Percentiles rank a stretch among this genome's conserved stretches.
Evolutionary conservation across 345 rosid genomes (phyloP).

Genomic region (Populus pruinosa): DNA sequence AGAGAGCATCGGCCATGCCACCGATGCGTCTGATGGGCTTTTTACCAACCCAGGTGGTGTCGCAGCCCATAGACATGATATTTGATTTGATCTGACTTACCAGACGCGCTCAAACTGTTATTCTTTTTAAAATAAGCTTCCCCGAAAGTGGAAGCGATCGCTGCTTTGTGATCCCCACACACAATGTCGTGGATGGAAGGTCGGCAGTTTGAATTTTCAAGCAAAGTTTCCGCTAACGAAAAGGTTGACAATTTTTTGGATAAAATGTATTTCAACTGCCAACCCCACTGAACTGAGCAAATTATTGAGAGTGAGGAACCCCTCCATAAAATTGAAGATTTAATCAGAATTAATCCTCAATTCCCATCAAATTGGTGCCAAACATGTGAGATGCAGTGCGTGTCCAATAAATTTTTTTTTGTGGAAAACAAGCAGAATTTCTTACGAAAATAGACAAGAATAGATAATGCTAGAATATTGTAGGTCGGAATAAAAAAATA

Average conservation of each 20-base stretch:
- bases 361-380: too few relatives aligned
- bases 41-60: constrained; percentile 92
- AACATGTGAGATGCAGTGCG: too few relatives aligned
- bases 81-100: neutral
- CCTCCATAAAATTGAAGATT: too few relatives aligned
- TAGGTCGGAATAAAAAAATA: too few relatives aligned
- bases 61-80: constrained; percentile 73
- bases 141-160: neutral
- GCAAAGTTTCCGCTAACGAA: neutral
- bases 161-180: neutral
- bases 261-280: too few relatives aligned
- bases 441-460: too few relatives aligned
- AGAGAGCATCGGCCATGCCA: constrained; percentile 94
- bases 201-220: neutral
- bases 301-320: too few relatives aligned
- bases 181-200: neutral
- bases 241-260: neutral
- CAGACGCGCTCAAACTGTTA: neutral
- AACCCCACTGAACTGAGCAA: too few relatives aligned
- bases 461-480: too few relatives aligned
- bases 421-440: too few relatives aligned
- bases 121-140: neutral
- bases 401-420: too few relatives aligned
- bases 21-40: constrained; percentile 92
- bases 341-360: too few relatives aligned